These are phyloP conservation scores for Trametes punicea DNA, from an alignment of 768 basidiomycete species.

Conservation along the genomic window DNA sequence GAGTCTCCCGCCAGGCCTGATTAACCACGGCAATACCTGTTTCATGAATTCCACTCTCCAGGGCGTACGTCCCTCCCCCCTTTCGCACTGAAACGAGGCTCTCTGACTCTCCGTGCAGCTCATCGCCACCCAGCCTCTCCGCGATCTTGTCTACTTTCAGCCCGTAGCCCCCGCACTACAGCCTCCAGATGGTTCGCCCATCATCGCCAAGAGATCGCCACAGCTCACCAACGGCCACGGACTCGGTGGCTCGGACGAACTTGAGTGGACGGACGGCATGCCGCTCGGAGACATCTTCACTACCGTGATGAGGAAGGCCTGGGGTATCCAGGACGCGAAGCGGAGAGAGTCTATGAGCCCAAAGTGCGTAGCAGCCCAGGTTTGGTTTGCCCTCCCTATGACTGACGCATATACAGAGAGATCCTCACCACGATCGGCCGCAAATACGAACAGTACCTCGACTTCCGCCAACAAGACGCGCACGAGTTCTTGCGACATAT, in stretches of 20 bases:
- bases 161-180: slow-evolving; percentile 44
- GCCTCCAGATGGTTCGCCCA: slow-evolving; percentile 36
- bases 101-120: slow-evolving; percentile 41
- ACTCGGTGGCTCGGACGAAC: slow-evolving; percentile 47
- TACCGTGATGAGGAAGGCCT: slow-evolving; percentile 55
- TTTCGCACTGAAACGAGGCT: slow-evolving; percentile 9
- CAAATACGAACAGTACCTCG: slow-evolving; percentile 93
- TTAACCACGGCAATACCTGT: slow-evolving; percentile 88
- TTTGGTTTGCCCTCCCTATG: background rate
- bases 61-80: slow-evolving; percentile 51
- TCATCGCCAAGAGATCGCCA: slow-evolving; percentile 49
- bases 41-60: slow-evolving; percentile 97
- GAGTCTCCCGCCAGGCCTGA: slow-evolving; percentile 66
- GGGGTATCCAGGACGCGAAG: slow-evolving; percentile 55
- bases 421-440: slow-evolving; percentile 65
- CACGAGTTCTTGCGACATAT: slow-evolving; percentile 91
- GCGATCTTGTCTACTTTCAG: slow-evolving; percentile 53
- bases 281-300: slow-evolving; percentile 71
- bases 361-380: slow-evolving; percentile 44
- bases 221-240: slow-evolving; percentile 66
- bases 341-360: slow-evolving; percentile 58
- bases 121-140: slow-evolving; percentile 61
- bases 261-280: slow-evolving; percentile 55
- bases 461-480: slow-evolving; percentile 94
- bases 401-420: slow-evolving; percentile 38